Evolutionary conservation across 2,329 filamentous ascomycete species (phyloP).

Genomic region (Colletotrichum sp.): DNA sequence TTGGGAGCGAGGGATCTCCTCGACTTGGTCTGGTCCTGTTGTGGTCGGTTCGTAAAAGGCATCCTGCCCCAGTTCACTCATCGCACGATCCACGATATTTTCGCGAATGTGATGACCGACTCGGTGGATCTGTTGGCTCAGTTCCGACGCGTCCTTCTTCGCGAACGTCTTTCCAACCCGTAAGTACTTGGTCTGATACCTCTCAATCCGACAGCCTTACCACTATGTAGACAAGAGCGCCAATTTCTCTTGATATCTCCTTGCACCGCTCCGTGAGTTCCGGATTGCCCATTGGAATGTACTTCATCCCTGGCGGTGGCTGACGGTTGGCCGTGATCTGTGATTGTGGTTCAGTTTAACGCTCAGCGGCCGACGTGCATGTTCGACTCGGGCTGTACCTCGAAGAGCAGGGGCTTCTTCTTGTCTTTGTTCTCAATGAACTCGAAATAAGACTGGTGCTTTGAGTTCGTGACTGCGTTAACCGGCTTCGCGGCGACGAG

Average conservation of each 20-base stretch:
- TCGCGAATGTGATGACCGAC: constrained; percentile 66
- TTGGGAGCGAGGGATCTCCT: constrained; percentile 65
- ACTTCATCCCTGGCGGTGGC: constrained; percentile 66
- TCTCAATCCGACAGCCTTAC: constrained; percentile 41
- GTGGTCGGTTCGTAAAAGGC: constrained; percentile 21
- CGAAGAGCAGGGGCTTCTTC: constrained; percentile 66
- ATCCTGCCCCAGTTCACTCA: constrained; percentile 20
- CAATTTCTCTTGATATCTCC: constrained; percentile 65
- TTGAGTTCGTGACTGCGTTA: constrained; percentile 45
- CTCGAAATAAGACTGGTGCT: constrained; percentile 68
- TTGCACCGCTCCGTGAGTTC: constrained; percentile 66
- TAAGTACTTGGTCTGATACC: not conserved
- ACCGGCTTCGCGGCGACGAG: constrained; percentile 40
- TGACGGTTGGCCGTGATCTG: constrained; percentile 57
- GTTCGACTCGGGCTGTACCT: constrained; percentile 48
- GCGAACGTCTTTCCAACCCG: not conserved
- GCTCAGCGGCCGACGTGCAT: not conserved
- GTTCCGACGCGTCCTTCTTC: constrained; percentile 35
- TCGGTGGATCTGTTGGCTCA: constrained; percentile 61
- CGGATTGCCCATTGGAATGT: constrained; percentile 67
- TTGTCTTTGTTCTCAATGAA: constrained; percentile 69
- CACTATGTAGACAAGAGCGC: constrained; percentile 70
- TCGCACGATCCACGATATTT: constrained; percentile 63
- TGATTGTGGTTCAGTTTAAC: constrained; percentile 7
- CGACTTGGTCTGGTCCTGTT: constrained; percentile 29